Base-by-base conservation (phyloP, 768 basidiomycete species). In the Agaricus blazei region DNA sequence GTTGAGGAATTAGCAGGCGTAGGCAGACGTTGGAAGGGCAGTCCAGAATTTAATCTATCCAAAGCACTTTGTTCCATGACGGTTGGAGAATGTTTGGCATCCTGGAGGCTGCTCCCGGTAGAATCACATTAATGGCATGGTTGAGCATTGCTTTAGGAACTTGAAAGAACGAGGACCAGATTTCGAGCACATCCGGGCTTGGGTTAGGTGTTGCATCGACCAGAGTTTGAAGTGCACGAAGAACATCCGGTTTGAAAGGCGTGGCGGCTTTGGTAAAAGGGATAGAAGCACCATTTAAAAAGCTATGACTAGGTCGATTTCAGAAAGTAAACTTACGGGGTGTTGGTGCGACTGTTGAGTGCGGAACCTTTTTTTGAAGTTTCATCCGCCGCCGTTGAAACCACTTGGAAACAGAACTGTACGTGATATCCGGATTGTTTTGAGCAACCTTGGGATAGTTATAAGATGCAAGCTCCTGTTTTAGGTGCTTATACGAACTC, bases 1-100 rank as follows among this genome's bases (percentile, higher is more conserved):
- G 54, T 55, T 23, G 15, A 54, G 26, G 52, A 67, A 38, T 57
- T 62, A 54, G 59, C 50, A 24, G 62, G 62, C 28, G 60, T 64
- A 36, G 63, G 63, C 14, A 62, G 51, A 14, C 54, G 61, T 9
- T 28, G 53, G 29, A 44, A 48, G 24, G 46, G 28, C 7, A 36
- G 12, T 9, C 38, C 24, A 34, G 14, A 26, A 9, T 6, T 14
- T 3, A 31, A 15, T 3, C 12, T 43, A 40, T 31, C 27, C 3
- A 19, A 11, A 5, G 27, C n/a, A 34, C 12, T 34, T 34, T 34
- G 27, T 27, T 24, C 19, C 14, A 29, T 23, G 19, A 9, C 14
- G 42, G 9, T 37, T 52, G 28, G 19, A 23, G 24, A 34, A 4
- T 37, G 28, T 23, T 14, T 15, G 52, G 23, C 31, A 37, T 19